phyloP scores from a whole-genome alignment of 208 protist species.

The Acanthamoeba sp. region DNA sequence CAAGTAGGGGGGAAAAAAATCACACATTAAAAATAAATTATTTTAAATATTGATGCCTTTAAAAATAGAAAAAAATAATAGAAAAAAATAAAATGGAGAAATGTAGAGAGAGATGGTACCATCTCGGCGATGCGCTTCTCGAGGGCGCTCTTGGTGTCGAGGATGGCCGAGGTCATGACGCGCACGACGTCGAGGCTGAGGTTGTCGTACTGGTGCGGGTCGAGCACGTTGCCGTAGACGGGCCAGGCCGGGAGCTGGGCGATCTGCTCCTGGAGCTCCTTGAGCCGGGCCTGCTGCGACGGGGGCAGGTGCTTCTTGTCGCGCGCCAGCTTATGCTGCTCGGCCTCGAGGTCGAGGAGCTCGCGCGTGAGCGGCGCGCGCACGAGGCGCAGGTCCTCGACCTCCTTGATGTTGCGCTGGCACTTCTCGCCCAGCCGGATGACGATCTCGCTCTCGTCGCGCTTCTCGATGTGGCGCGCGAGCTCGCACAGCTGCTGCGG shows the following conservation, averaged over 20 bases:
- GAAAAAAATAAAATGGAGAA: too few relatives aligned
- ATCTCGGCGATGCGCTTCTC: slow-evolving; percentile 53
- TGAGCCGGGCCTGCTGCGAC: slow-evolving; percentile 1
- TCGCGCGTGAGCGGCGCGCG: slow-evolving; percentile 30
- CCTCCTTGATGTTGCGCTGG: slow-evolving; percentile 69
- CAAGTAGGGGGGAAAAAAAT: too few relatives aligned
- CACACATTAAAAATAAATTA: too few relatives aligned
- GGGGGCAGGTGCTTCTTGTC: slow-evolving; percentile 28
- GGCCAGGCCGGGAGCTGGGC: slow-evolving; percentile 71
- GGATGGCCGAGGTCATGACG: slow-evolving; percentile 76
- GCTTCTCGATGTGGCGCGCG: slow-evolving; percentile 5
- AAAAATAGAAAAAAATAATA: too few relatives aligned
- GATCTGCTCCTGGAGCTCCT: slow-evolving; percentile 14
- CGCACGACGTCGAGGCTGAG: slow-evolving; percentile 70
- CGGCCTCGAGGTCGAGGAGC: slow-evolving; percentile 20
- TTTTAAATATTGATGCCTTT: too few relatives aligned
- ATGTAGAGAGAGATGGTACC: too few relatives aligned
- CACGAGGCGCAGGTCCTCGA: slow-evolving; percentile 65
- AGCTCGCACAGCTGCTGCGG: slow-evolving; percentile 77
- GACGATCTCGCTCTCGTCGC: slow-evolving; percentile 64
- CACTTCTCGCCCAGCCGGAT: slow-evolving; percentile 75
- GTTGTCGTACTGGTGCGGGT: slow-evolving; percentile 74
- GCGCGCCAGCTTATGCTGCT: neutral
- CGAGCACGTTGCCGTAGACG: slow-evolving; percentile 29
- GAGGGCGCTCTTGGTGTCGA: slow-evolving; percentile 72